These are phyloP conservation scores for Cetraspora pellucida DNA, from an alignment of 192 early-diverging fungal genomes.

Conservation along the genomic window DNA sequence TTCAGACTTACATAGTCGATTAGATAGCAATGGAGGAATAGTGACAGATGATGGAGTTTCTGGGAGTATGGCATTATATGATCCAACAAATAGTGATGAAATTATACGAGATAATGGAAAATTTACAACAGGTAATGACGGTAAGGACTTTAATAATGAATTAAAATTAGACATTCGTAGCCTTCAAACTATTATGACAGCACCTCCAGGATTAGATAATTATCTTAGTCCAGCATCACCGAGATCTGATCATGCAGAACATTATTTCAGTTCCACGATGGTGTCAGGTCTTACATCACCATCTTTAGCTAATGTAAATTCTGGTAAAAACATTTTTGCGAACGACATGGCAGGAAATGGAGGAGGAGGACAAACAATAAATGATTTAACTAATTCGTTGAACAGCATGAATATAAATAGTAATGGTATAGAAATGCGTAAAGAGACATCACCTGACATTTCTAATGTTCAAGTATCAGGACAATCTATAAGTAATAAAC, in stretches of 20 bases:
- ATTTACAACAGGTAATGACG: conserved; percentile 18
- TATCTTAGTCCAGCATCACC: conserved; percentile 34
- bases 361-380: conserved; percentile 11
- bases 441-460: conserved; percentile 20
- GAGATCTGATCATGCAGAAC: conserved; percentile 26
- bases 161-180: conserved; percentile 35
- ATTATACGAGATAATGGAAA: conserved; percentile 35
- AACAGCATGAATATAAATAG: conserved; percentile 26
- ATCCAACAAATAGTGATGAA: conserved; percentile 34
- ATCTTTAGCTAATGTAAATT: conserved; percentile 10
- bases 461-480: conserved; percentile 18
- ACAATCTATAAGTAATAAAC: conserved; percentile 4
- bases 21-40: conserved; percentile 24
- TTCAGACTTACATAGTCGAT: conserved; percentile 23
- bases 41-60: conserved; percentile 30
- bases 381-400: conserved; percentile 26
- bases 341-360: conserved; percentile 14
- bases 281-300: conserved; percentile 28
- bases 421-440: conserved; percentile 17
- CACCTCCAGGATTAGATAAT: conserved; percentile 29
- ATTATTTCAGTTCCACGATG: conserved; percentile 24
- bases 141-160: conserved; percentile 24
- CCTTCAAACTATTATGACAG: conserved; percentile 27
- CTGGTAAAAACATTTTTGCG: conserved; percentile 29
- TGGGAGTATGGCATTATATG: conserved; percentile 39